phyloP scores from a whole-genome alignment of 75 land plant species.

The Sequoiadendron giganteum region DNA sequence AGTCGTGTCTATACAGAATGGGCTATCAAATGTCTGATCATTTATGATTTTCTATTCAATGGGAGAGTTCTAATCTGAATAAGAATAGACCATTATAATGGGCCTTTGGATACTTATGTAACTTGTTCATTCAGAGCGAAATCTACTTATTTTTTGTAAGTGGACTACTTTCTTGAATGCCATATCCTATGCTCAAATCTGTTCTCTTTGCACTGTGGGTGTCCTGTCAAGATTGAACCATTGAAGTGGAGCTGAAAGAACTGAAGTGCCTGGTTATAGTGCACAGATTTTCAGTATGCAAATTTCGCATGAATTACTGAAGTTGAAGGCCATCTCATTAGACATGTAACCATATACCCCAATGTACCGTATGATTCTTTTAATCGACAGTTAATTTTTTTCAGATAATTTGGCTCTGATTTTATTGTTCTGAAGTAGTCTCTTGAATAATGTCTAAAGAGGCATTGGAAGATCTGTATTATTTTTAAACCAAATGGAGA shows the following conservation, averaged over 20 bases:
- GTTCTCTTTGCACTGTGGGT: background rate
- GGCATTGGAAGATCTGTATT: background rate
- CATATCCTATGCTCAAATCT: background rate
- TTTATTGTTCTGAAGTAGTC: background rate
- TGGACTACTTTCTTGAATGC: background rate
- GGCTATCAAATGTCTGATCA: background rate
- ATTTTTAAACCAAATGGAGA: background rate
- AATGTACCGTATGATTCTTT: constrained; percentile 5
- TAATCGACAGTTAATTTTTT: no score
- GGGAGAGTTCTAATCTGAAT: background rate
- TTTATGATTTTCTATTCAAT: background rate
- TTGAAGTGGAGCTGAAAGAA: background rate
- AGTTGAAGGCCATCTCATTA: background rate
- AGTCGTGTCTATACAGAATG: background rate
- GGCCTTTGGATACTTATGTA: background rate
- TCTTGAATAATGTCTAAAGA: background rate
- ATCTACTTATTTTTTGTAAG: no score
- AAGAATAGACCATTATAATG: background rate
- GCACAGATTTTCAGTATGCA: background rate
- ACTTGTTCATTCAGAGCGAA: background rate
- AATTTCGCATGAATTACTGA: background rate
- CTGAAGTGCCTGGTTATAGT: background rate
- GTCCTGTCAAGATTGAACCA: background rate
- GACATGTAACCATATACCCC: background rate
- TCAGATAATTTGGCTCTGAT: background rate